Percentiles rank a stretch among this genome's conserved stretches.
phyloP scores from a whole-genome alignment of 495 filamentous ascomycete genomes.

The Tuber magnatum region DNA sequence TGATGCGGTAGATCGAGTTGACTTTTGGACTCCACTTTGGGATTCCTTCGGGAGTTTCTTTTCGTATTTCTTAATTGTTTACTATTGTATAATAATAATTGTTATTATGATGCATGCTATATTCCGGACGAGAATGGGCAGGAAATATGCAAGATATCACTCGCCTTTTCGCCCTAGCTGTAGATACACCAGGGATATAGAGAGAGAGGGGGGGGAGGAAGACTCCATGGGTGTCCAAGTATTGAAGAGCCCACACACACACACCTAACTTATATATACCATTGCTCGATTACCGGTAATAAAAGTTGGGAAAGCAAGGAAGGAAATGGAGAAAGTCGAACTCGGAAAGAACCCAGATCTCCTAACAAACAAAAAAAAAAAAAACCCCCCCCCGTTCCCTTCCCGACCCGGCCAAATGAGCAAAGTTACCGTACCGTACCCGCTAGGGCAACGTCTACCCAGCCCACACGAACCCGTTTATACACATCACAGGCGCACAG shows the following conservation, averaged over 20 bases:
- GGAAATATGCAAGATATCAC: conserved; percentile 1
- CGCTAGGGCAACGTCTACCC: background rate
- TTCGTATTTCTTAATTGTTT: background rate
- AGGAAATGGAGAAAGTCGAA: background rate
- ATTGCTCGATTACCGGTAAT: background rate
- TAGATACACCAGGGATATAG: background rate
- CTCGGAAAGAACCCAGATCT: background rate
- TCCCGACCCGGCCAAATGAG: background rate
- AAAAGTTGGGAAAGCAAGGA: background rate
- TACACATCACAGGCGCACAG: background rate
- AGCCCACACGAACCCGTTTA: background rate
- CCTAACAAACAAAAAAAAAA: background rate
- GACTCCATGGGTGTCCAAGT: background rate
- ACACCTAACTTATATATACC: too few relatives aligned
- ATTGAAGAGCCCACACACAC: background rate
- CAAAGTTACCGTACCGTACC: background rate
- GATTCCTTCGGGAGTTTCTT: background rate
- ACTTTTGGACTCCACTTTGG: background rate
- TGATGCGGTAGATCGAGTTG: background rate
- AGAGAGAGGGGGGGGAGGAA: background rate
- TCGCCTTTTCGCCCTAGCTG: background rate
- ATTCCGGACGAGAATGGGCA: background rate
- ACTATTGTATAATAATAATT: background rate
- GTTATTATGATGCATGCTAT: background rate
- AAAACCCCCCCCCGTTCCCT: background rate